Evolutionary conservation across 495 filamentous ascomycete species (phyloP).

Genomic region (Aspergillus avenaceus): DNA sequence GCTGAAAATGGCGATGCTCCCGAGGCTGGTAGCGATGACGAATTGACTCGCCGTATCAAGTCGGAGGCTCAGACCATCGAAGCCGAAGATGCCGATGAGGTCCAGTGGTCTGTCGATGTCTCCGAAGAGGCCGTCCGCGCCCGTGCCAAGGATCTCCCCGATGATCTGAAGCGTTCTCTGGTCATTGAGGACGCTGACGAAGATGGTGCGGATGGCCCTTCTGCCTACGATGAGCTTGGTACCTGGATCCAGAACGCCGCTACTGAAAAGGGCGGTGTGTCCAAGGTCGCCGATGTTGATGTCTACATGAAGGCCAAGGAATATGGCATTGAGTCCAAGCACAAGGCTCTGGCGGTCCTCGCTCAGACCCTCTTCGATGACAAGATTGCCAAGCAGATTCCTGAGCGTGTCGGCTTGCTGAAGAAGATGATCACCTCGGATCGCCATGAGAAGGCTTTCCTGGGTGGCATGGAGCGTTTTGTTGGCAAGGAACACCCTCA

Average conservation of each 20-base stretch:
- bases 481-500: slow-evolving; percentile 78
- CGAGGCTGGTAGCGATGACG: slow-evolving; percentile 85
- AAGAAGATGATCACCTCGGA: slow-evolving; percentile 91
- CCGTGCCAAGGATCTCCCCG: slow-evolving; percentile 83
- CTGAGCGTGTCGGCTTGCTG: slow-evolving; percentile 73
- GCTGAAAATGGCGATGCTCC: slow-evolving; percentile 66
- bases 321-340: slow-evolving; percentile 90
- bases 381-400: slow-evolving; percentile 81
- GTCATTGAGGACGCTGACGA: slow-evolving; percentile 82
- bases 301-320: slow-evolving; percentile 95
- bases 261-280: slow-evolving; percentile 63
- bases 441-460: slow-evolving; percentile 90
- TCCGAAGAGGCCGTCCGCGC: slow-evolving; percentile 93
- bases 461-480: slow-evolving; percentile 95
- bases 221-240: slow-evolving; percentile 85
- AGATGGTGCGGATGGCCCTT: slow-evolving; percentile 77
- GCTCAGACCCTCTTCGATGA: slow-evolving; percentile 93
- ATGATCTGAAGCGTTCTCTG: slow-evolving; percentile 85
- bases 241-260: slow-evolving; percentile 84
- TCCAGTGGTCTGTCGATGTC: slow-evolving; percentile 92
- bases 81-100: slow-evolving; percentile 64
- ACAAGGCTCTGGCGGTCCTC: slow-evolving; percentile 87
- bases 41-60: slow-evolving; percentile 85
- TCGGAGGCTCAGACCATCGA: slow-evolving; percentile 74
- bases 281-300: slow-evolving; percentile 76